phyloP scores from a whole-genome alignment of 2,329 filamentous ascomycete genomes.

The Calonectria multiphialidica region DNA sequence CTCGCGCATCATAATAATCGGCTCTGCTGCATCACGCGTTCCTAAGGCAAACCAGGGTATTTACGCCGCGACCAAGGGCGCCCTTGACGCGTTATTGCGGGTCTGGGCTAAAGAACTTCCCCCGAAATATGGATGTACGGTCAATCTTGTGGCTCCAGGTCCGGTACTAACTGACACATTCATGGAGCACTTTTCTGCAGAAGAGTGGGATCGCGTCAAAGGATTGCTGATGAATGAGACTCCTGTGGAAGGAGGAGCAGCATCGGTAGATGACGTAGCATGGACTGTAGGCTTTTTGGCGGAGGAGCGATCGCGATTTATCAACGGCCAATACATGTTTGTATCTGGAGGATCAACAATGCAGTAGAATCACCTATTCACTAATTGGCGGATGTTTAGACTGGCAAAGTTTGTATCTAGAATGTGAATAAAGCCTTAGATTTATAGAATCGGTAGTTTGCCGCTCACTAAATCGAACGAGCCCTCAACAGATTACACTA shows the following conservation, averaged over 20 bases:
- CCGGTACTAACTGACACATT: conserved; percentile 18
- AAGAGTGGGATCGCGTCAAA: conserved; percentile 7
- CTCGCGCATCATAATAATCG: conserved; percentile 18
- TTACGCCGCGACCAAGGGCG: conserved; percentile 18
- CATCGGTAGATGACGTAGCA: conserved; percentile 15
- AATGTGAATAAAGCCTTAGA: no score
- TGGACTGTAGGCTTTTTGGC: conserved; percentile 18
- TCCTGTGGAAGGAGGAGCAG: conserved; percentile 13
- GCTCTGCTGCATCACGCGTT: conserved; percentile 20
- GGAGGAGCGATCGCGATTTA: conserved; percentile 19
- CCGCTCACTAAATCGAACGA: no score
- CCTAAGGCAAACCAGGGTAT: conserved; percentile 14
- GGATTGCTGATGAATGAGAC: background rate
- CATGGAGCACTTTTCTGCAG: conserved; percentile 5
- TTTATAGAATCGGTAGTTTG: no score
- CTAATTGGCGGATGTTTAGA: no score
- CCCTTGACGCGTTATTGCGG: conserved; percentile 13
- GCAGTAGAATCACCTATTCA: background rate
- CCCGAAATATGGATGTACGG: conserved; percentile 7
- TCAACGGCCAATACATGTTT: conserved; percentile 20
- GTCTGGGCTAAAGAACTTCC: conserved; percentile 18
- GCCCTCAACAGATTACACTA: no score
- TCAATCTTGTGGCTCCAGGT: background rate
- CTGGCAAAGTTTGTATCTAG: no score
- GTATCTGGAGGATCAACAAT: conserved; percentile 15